Conservation (phyloP, 1,284 basidiomycete genomes). For the Melampsora americana region DNA sequence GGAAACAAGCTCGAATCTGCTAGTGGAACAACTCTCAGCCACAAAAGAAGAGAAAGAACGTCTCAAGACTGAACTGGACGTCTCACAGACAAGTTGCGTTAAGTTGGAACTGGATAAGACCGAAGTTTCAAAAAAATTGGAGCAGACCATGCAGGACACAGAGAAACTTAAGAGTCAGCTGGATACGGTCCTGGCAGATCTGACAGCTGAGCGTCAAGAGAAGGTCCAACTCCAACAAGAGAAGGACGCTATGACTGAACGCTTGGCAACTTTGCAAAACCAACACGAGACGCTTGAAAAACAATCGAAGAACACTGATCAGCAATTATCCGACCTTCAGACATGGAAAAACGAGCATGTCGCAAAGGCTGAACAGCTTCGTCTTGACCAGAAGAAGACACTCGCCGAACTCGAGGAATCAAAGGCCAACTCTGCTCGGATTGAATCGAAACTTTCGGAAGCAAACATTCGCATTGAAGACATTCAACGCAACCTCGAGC, state of each 20-base stretch:
- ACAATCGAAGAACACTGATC: not conserved
- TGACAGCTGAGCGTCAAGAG: slow-evolving; percentile 13
- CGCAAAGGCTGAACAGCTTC: not conserved
- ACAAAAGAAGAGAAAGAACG: slow-evolving; percentile 9
- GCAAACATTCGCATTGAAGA: slow-evolving; percentile 13
- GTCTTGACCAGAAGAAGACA: slow-evolving; percentile 6
- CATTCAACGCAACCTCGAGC: not conserved
- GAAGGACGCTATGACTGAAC: not conserved
- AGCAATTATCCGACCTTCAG: slow-evolving; percentile 9
- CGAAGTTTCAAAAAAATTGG: slow-evolving; percentile 12
- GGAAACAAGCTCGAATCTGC: slow-evolving; percentile 10
- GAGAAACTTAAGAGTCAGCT: slow-evolving; percentile 18
- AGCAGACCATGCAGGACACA: not conserved
- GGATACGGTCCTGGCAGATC: slow-evolving; percentile 7
- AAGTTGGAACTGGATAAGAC: slow-evolving; percentile 14
- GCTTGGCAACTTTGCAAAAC: not conserved
- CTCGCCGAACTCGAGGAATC: slow-evolving; percentile 2
- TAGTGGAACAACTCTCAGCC: slow-evolving; percentile 21
- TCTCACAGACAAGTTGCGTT: not conserved
- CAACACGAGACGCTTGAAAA: not conserved
- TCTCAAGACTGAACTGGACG: slow-evolving; percentile 6
- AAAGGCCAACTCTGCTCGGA: slow-evolving; percentile 3
- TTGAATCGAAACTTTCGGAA: slow-evolving; percentile 8
- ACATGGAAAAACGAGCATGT: not conserved
- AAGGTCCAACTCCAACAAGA: not conserved